Base-by-base conservation (phyloP, 202 grass and related monocot genomes). In the Setaria italica region DNA sequence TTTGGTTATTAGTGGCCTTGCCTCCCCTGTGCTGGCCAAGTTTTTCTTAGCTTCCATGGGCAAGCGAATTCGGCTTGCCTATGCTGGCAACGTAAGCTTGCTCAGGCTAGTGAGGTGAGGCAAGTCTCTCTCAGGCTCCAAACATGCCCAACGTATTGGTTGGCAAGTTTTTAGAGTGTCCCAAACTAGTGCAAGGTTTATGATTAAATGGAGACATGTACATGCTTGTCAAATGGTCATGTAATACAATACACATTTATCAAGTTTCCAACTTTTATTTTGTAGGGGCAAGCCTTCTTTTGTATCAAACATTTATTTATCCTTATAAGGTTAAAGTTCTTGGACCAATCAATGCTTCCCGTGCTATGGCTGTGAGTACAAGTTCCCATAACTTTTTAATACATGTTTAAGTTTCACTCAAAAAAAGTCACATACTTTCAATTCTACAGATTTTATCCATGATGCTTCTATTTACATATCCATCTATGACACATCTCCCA, bases 281-380 rank as follows among this genome's bases (percentile, higher is more conserved):
- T 83, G 37, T 70, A 94, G 94, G 94, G 75, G 56, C 15, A 54
- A 83, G 92, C 79, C 56, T 97, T 39, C 60, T 97, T 74, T 39
- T 86, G 67, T 97, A 87, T 72, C 94, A 93, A 77, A 64, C 86
- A 21, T 88, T 90, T 75, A 11, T 93, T 20, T 93, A 86, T 53
- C 91, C 91, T 30, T 78, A 4, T 21, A 71, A 92, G 14, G 58
- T 79, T 32, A 87, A 79, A 79, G 15, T 78, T 17, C 20, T 81
- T 37, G 94, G 94, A 21, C 86, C 86, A 37, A 54, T 97, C 51
- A 85, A 34, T 49, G 78, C 74, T 62, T 57, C 84, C 15, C 90
- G 90, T 67, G 21, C 84, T 72, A 80, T 73, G 9, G 32, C 58
- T 2, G 88, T 94, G 79, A 85, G 65, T 84, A 48, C 55, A 78